These are phyloP conservation scores for Aspergillus saccharolyticus DNA, from an alignment of 495 filamentous ascomycete genomes.

Conservation along the genomic window DNA sequence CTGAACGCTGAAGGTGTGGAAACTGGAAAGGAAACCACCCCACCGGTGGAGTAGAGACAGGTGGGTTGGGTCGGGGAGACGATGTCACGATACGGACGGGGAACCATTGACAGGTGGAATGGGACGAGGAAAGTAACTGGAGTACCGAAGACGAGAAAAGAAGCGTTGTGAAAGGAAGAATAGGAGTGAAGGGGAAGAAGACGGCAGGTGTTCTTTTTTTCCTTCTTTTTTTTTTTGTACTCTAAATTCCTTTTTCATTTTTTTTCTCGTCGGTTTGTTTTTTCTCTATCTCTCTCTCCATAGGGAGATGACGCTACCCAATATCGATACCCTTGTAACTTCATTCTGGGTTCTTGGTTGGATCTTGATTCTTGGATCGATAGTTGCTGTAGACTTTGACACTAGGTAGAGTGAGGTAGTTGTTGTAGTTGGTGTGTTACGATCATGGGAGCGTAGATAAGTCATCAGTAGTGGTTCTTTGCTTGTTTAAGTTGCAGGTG, in stretches of 20 bases:
- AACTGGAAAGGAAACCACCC: background rate
- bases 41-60: background rate
- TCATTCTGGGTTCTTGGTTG: conserved; percentile 14
- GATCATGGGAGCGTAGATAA: too few species aligned
- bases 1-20: background rate
- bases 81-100: background rate
- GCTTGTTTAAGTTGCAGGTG: too few species aligned
- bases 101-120: too few species aligned
- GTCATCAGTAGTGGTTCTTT: too few species aligned
- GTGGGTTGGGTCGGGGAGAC: too few species aligned
- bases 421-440: too few species aligned
- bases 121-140: background rate
- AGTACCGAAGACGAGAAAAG: background rate
- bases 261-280: too few species aligned
- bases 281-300: too few species aligned
- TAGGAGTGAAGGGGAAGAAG: conserved; percentile 17
- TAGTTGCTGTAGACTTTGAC: background rate
- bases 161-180: background rate
- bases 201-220: conserved; percentile 10
- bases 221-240: conserved; percentile 24
- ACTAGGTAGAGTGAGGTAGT: background rate
- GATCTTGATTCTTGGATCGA: background rate
- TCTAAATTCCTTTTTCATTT: conserved; percentile 13
- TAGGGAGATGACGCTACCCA: conserved; percentile 22
- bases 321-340: conserved; percentile 44